Percentiles rank a stretch among this genome's conserved stretches.
Evolutionary conservation across 306 rosid genomes (phyloP).

Genomic region (Cyamopsis tetragonoloba): DNA sequence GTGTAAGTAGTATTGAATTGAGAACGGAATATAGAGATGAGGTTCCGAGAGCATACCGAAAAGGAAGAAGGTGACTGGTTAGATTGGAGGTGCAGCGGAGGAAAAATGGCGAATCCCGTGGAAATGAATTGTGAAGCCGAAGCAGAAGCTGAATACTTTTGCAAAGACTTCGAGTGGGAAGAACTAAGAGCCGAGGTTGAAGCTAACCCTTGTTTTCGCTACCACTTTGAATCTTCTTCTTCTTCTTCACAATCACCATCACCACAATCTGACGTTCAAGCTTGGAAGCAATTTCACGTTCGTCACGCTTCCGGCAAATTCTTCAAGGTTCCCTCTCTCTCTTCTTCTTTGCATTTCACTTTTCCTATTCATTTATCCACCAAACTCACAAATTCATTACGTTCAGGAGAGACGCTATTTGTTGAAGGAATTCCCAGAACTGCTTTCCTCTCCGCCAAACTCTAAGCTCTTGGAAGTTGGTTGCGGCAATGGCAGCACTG

Average conservation of each 20-base stretch:
- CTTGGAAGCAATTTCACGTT: constrained; percentile 77
- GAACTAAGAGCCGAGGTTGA: constrained; percentile 59
- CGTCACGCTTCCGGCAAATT: constrained; percentile 90
- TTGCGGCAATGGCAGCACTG: constrained; percentile 91
- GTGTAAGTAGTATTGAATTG: too few species aligned
- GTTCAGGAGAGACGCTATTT: constrained; percentile 84
- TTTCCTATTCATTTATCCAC: neutral
- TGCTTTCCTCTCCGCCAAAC: constrained; percentile 44
- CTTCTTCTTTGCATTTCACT: neutral
- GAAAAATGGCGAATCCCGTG: too few species aligned
- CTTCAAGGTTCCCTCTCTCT: constrained; percentile 57
- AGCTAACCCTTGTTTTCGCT: constrained; percentile 44
- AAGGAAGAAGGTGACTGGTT: too few species aligned
- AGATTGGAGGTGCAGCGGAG: neutral
- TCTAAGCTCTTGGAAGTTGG: constrained; percentile 77
- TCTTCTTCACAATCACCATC: neutral
- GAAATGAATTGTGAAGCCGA: constrained; percentile 35
- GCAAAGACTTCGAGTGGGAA: constrained; percentile 82
- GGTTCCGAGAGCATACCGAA: too few species aligned
- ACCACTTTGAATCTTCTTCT: constrained; percentile 41
- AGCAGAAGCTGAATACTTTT: constrained; percentile 46
- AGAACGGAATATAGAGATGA: too few species aligned
- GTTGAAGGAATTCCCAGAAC: constrained; percentile 77
- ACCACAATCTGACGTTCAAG: constrained; percentile 46
- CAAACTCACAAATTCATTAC: neutral